Evolutionary conservation across 768 basidiomycete species (phyloP), one percentile per base, ranked within the genome.

Genomic region (Mycena galopus): DNA sequence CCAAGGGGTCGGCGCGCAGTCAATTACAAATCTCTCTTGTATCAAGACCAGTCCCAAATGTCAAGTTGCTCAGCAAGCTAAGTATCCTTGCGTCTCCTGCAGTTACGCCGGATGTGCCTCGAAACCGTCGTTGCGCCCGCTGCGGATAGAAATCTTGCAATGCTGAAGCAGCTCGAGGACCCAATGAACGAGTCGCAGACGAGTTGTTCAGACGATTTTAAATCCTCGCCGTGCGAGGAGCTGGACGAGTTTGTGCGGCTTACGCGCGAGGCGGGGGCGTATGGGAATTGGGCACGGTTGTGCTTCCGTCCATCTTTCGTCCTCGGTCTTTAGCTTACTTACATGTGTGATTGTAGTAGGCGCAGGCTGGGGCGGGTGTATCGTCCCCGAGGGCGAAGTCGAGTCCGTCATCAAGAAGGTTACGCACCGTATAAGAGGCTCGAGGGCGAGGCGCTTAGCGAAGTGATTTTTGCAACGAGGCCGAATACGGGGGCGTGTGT

Each of bases 291-390:
- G 29, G 96, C 21, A 97, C 96, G 23, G 94, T 95, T 92, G 65
- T n/a, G n/a, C n/a, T n/a, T n/a, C n/a, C 60, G 84, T 79, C 29
- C 56, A 21, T n/a, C 14, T 57, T 58, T 21, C 29, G 9, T 69
- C n/a, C 16, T 17, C 17, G 35, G 14, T 11, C 7, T 8, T n/a
- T 5, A 8, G 8, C n/a, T 21, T 19, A 9, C 19, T 47, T 19
- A 47, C n/a, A 19, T 19, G 12, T 56, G 32, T 58, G 37, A 21
- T 17, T 58, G 5, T 71, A n/a, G n/a, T n/a, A 94, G 93, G 94
- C 32, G 95, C 95, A 0, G 95, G 95, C 4, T 97, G 95, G 95
- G 96, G 96, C 42, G 96, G 96, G 7, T 96, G 95, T 77, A 93
- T 96, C 23, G 92, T 96, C 19, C 86, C 89, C 9, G 92, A 93